Evolutionary conservation across 2,329 filamentous ascomycete genomes (phyloP).

Genomic region (Stachybotrys elegans): DNA sequence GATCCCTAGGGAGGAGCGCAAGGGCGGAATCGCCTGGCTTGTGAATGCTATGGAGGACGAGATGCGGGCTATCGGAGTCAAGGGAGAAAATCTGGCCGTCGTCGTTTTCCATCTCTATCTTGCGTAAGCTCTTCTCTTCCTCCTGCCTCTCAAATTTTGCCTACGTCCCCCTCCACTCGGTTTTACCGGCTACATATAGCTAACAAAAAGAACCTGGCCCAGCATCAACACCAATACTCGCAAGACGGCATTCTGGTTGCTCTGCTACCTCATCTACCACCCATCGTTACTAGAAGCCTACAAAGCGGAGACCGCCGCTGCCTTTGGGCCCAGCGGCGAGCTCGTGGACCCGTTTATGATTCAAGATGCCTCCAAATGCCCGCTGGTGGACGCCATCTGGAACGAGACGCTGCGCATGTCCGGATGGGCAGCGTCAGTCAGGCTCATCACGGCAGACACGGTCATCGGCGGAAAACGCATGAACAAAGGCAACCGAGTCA

Average conservation of each 20-base stretch:
- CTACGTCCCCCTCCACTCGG: not conserved
- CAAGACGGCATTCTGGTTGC: constrained; percentile 20
- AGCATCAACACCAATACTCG: constrained; percentile 23
- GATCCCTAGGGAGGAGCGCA: not conserved
- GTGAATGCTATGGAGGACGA: not conserved
- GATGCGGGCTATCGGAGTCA: not conserved
- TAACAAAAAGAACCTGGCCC: not conserved
- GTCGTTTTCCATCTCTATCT: not conserved
- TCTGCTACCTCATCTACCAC: constrained; percentile 15
- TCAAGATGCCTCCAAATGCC: constrained; percentile 9
- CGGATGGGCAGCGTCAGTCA: constrained; percentile 16
- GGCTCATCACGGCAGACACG: constrained; percentile 14
- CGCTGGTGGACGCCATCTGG: constrained; percentile 17
- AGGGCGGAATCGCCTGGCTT: not conserved
- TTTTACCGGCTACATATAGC: not conserved
- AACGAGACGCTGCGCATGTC: constrained; percentile 18
- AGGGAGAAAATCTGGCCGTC: not conserved
- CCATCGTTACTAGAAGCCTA: constrained; percentile 11
- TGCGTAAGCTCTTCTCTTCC: not conserved
- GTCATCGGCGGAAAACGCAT: constrained; percentile 20
- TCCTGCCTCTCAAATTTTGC: not conserved
- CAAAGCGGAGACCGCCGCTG: constrained; percentile 15
- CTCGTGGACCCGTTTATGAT: constrained; percentile 23
- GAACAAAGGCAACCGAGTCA: constrained; percentile 17
- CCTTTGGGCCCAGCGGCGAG: constrained; percentile 20